A percentile compares a stretch with the other conserved stretches of the same genome.
Evolutionary conservation across 176 grass and related monocot genomes (phyloP).

Genomic region (Avena insularis): DNA sequence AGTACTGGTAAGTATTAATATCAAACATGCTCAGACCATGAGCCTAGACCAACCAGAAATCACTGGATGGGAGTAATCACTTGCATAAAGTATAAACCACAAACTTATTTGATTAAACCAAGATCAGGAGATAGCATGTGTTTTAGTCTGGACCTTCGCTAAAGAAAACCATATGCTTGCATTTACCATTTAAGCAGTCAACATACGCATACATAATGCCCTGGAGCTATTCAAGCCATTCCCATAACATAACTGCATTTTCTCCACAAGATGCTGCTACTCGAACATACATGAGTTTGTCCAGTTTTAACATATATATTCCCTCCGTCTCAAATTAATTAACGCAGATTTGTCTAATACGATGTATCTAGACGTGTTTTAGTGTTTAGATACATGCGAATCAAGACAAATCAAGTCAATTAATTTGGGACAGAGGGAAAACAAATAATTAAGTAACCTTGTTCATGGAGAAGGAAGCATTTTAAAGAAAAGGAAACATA

Average conservation of each 20-base stretch:
- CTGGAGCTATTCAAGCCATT: not conserved
- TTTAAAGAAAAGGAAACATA: not conserved
- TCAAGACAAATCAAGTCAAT: too few species aligned
- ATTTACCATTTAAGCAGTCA: not conserved
- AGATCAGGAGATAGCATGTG: not conserved
- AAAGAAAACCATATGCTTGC: conserved; percentile 1
- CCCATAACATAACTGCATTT: conserved; percentile 4
- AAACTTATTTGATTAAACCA: not conserved
- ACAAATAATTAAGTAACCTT: not conserved
- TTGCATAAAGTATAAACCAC: not conserved
- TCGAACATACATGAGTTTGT: not conserved
- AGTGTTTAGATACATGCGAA: too few species aligned
- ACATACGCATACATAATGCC: not conserved
- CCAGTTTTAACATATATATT: not conserved
- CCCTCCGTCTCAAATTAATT: too few species aligned
- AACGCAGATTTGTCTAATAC: too few species aligned
- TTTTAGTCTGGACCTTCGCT: not conserved
- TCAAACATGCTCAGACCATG: conserved; percentile 11
- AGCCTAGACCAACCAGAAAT: not conserved
- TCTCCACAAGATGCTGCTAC: not conserved
- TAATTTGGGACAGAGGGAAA: too few species aligned
- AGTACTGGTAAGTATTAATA: not conserved
- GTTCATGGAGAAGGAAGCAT: not conserved
- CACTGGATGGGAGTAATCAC: not conserved
- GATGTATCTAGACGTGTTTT: too few species aligned